A percentile compares a stretch with the other conserved stretches of the same genome.
Evolutionary conservation across 129 eudicot genomes (phyloP).

Genomic region (Oenanthe sinensis): DNA sequence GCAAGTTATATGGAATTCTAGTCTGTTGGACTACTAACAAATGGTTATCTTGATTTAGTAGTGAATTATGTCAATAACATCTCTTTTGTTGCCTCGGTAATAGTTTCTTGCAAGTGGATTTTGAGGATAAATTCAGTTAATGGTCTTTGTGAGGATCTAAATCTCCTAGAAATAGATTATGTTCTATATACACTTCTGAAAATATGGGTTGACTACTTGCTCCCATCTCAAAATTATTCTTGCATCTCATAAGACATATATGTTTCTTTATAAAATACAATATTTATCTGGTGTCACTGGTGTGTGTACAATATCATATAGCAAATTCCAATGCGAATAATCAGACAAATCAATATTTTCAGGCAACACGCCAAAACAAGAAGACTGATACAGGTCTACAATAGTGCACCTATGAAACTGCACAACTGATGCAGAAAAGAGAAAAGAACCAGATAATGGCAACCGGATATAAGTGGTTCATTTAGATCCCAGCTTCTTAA

Average conservation of each 20-base stretch:
- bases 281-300: neutral
- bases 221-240: neutral
- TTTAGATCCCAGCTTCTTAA: neutral
- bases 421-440: neutral
- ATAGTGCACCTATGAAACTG: neutral
- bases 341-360: neutral
- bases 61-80: neutral
- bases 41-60: neutral
- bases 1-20: neutral
- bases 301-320: neutral
- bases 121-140: neutral
- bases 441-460: neutral
- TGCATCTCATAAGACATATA: neutral
- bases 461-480: neutral
- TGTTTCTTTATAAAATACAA: neutral
- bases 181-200: neutral
- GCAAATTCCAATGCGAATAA: neutral
- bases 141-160: neutral
- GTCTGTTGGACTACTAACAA: neutral
- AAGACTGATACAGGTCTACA: neutral
- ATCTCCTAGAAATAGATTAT: neutral
- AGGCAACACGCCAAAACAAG: neutral
- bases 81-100: neutral
- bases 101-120: neutral
- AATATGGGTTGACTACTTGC: neutral